Evolutionary conservation across 768 basidiomycete genomes (phyloP), one percentile per base, ranked within the genome.

Genomic region (Termitomyces sp.): DNA sequence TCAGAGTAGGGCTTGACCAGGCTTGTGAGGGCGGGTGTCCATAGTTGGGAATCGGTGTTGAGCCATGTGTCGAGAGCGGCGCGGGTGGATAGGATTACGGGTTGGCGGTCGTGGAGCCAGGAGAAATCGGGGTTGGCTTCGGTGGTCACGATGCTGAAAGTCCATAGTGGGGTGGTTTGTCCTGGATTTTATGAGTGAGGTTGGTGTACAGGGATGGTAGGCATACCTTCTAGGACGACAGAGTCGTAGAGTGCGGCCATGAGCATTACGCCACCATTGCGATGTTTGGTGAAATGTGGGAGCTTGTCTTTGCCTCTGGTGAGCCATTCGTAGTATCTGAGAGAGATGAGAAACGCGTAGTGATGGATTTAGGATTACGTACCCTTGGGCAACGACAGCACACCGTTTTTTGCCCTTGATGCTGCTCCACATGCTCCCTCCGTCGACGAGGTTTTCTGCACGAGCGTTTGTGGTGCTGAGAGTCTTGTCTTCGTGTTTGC

Each of bases 301-400:
- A 91, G 64, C 60, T 89, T 89, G 39, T 82, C 76, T 64, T 86
- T 89, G 49, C 86, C 89, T 66, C 88, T 91, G 53, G 85, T 88
- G 39, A 91, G 77, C 96, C 96, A 98, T 70, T 99, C 96, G 66
- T 92, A 98, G 68, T 97, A 97, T 29, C 92, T 92, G 22, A 57
- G 6, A 12, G 5, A 9, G 10, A 20, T 45, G 0, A 44, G 23
- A 20, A n/a, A 11, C 3, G 16, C 2, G n/a, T 7, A 12, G 33
- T n/a, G 22, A 3, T 7, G n/a, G 5, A 13, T 10, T 23, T 18
- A 29, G n/a, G 27, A 33, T 2, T 5, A 18, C 13, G n/a, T 18
- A 64, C 79, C 91, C 91, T 66, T 92, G 81, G 50, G 86, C 89
- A 20, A 89, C 71, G 51, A 98, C 82, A n/a, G 88, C 80, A 65